Percentiles rank a stretch among this genome's conserved stretches.
phyloP scores from a whole-genome alignment of 208 protist species.

The Tetramitus jugosus region DNA sequence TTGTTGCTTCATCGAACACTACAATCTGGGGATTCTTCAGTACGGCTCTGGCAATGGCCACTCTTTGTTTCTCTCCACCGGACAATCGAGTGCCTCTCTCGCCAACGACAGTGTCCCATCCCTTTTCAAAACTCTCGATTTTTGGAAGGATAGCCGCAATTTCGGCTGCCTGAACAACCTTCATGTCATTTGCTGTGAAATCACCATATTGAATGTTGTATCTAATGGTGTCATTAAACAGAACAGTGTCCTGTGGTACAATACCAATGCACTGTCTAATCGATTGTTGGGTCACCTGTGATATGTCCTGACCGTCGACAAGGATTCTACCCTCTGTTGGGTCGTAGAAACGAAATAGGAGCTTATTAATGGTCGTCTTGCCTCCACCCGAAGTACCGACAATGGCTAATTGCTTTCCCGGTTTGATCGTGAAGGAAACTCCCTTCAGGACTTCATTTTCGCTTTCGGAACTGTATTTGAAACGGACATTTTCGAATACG shows the following conservation, averaged over 20 bases:
- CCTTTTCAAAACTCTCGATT: background rate
- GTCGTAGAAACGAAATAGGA: constrained; percentile 61
- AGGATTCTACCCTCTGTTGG: constrained; percentile 39
- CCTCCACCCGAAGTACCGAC: background rate
- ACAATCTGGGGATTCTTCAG: constrained; percentile 38
- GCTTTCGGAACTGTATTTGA: background rate
- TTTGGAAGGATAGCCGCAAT: background rate
- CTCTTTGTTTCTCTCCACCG: constrained; percentile 42
- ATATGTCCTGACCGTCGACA: constrained; percentile 60
- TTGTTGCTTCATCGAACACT: constrained; percentile 60
- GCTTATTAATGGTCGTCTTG: constrained; percentile 56
- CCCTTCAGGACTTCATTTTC: background rate
- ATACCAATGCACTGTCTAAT: constrained; percentile 53
- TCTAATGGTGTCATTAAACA: constrained; percentile 53
- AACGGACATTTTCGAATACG: constrained; percentile 2
- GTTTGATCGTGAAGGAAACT: background rate
- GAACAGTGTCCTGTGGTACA: constrained; percentile 53
- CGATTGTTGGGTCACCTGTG: constrained; percentile 63
- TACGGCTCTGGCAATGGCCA: constrained; percentile 35
- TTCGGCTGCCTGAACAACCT: background rate
- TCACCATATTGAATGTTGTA: constrained; percentile 56
- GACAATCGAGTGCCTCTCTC: constrained; percentile 40
- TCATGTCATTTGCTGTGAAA: background rate
- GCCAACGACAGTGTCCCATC: constrained; percentile 37
- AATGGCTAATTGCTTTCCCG: background rate